These are phyloP conservation scores for Fraxinus xanthoxyloides DNA, from an alignment of 305 asterid species.

Conservation along the genomic window DNA sequence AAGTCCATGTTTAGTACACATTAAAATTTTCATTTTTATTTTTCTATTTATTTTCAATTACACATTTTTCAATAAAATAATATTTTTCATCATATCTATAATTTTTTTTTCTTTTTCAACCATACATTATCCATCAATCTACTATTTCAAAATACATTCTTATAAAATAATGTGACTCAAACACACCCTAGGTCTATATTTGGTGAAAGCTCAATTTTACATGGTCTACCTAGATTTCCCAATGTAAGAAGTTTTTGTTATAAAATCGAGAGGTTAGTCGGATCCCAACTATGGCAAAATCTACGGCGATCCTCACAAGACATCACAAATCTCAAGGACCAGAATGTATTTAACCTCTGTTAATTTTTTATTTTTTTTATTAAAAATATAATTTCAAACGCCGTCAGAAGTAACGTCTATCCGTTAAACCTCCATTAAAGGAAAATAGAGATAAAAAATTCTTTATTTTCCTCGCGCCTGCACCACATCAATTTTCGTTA, in stretches of 20 bases:
- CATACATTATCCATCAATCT: no score
- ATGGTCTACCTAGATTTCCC: background rate
- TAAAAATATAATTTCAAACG: background rate
- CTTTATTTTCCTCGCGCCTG: constrained; percentile 11
- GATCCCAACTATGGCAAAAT: background rate
- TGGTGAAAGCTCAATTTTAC: background rate
- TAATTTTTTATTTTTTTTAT: no score
- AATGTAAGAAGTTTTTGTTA: background rate
- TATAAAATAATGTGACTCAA: no score
- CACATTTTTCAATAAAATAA: no score
- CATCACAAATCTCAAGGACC: background rate
- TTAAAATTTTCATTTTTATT: no score
- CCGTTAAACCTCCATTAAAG: constrained; percentile 36
- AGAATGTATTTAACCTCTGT: background rate
- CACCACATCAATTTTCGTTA: constrained; percentile 30
- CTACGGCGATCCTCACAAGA: background rate
- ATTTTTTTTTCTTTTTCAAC: no score
- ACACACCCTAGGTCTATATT: background rate
- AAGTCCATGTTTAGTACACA: no score
- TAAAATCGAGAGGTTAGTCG: background rate
- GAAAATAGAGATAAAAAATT: constrained; percentile 20
- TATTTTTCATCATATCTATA: no score
- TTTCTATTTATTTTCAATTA: no score
- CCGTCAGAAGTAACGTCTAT: constrained; percentile 9
- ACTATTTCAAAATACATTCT: no score